Evolutionary conservation across 2,329 filamentous ascomycete species (phyloP).

Genomic region (Diaporthe velutina): DNA sequence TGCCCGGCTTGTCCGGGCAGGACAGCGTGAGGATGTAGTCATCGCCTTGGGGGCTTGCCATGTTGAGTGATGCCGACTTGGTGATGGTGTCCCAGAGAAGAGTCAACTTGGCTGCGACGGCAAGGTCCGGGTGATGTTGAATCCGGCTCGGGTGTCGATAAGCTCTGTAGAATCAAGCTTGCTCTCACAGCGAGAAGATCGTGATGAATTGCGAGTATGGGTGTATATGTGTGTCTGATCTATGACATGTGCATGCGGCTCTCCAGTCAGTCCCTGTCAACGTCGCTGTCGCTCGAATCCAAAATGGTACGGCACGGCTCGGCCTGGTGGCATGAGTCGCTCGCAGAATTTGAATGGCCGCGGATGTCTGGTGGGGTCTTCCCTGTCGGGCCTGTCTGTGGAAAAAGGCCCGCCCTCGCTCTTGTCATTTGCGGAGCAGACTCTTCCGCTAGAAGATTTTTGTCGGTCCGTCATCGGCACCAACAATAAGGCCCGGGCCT

Average conservation of each 20-base stretch:
- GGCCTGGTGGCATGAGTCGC: constrained; percentile 22
- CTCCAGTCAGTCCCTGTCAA: background rate
- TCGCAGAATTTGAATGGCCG: constrained; percentile 32
- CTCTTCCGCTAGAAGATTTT: constrained; percentile 24
- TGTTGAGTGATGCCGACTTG: constrained; percentile 43
- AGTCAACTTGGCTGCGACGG: no score
- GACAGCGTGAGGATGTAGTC: constrained; percentile 84
- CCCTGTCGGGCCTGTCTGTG: background rate
- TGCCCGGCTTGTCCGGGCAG: constrained; percentile 86
- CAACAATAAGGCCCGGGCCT: constrained; percentile 2
- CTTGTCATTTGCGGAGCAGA: constrained; percentile 26
- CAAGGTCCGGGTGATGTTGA: background rate
- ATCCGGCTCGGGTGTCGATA: background rate
- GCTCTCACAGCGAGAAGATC: background rate
- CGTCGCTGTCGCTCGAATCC: background rate
- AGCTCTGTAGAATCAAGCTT: background rate
- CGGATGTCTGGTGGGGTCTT: constrained; percentile 4
- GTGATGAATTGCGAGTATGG: background rate
- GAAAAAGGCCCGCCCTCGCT: background rate
- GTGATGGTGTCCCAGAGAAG: background rate
- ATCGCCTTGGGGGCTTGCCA: constrained; percentile 51
- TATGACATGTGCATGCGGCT: constrained; percentile 1
- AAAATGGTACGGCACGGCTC: constrained; percentile 15
- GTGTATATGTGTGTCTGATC: background rate
- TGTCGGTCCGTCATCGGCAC: constrained; percentile 30